Conservation (phyloP, 805 yeast genomes). For the Ogataea polymorpha region DNA sequence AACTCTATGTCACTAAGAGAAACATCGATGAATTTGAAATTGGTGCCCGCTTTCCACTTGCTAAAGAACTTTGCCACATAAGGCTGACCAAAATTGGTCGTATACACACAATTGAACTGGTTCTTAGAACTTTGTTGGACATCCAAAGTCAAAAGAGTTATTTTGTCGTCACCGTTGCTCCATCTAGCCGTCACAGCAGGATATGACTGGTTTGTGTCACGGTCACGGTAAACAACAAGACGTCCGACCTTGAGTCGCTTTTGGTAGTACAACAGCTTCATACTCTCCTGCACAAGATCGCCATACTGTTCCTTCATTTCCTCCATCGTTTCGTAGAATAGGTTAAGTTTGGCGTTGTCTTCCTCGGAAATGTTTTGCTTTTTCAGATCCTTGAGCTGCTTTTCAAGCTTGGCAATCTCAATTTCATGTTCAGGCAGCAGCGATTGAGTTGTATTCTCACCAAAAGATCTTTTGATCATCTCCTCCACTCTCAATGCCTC, state of each 20-base stretch:
- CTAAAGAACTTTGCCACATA: constrained; percentile 38
- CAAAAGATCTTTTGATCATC: constrained; percentile 93
- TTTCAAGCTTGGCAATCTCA: constrained; percentile 52
- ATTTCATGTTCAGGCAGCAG: constrained; percentile 82
- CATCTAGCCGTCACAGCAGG: constrained; percentile 56
- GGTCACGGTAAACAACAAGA: constrained; percentile 54
- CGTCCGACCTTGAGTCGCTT: constrained; percentile 52
- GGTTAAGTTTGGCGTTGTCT: constrained; percentile 41
- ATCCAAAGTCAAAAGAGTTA: constrained; percentile 44
- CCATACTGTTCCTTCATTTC: constrained; percentile 45
- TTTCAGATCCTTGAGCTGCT: constrained; percentile 35
- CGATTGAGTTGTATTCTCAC: constrained; percentile 85
- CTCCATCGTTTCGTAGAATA: constrained; percentile 41
- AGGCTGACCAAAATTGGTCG: constrained; percentile 24
- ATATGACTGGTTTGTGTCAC: constrained; percentile 30
- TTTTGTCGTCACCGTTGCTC: constrained; percentile 30
- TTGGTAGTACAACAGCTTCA: constrained; percentile 45
- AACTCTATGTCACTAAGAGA: constrained; percentile 42
- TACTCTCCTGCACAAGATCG: constrained; percentile 45
- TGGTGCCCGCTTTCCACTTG: constrained; percentile 25
- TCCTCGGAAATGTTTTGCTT: constrained; percentile 37
- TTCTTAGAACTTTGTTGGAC: constrained; percentile 28
- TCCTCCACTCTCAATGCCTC: constrained; percentile 97
- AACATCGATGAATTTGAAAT: constrained; percentile 35
- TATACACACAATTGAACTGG: constrained; percentile 22